Conservation (phyloP, 345 rosid species). For the Heritiera littoralis region DNA sequence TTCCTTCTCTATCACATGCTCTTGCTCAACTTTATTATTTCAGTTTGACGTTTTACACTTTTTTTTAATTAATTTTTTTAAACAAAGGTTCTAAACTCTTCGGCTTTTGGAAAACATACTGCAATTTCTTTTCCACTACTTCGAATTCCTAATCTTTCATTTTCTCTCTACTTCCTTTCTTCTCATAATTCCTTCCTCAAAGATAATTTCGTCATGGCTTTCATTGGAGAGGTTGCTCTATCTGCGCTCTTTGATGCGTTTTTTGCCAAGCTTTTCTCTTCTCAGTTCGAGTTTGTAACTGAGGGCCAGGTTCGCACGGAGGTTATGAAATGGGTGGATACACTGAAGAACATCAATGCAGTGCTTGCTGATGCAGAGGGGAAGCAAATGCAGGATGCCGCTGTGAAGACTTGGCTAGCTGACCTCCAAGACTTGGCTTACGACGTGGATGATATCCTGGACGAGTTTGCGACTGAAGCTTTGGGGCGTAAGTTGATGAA, state of each 20-base stretch:
- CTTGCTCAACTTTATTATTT: too few relatives aligned
- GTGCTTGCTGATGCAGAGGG: constrained; percentile 29
- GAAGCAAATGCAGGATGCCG: constrained; percentile 4
- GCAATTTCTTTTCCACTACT: too few relatives aligned
- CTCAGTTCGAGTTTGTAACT: background rate
- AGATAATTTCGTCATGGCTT: background rate
- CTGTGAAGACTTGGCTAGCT: constrained; percentile 10
- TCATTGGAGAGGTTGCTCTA: background rate
- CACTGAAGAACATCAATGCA: background rate
- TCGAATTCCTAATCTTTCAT: too few relatives aligned
- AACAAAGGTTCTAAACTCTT: too few relatives aligned
- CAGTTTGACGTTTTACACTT: too few relatives aligned
- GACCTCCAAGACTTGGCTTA: constrained; percentile 25
- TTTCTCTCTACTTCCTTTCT: too few relatives aligned
- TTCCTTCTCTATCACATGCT: too few relatives aligned
- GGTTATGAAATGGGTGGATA: background rate
- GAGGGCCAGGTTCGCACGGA: background rate
- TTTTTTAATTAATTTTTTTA: too few relatives aligned
- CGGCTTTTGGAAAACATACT: too few relatives aligned
- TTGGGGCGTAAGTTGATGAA: too few relatives aligned
- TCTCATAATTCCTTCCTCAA: too few relatives aligned
- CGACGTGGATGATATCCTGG: constrained; percentile 34
- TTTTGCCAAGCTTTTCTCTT: background rate
- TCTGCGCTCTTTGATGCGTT: background rate
- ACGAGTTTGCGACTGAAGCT: constrained; percentile 20